phyloP scores from a whole-genome alignment of 306 rosid species.

The Rosa persica region DNA sequence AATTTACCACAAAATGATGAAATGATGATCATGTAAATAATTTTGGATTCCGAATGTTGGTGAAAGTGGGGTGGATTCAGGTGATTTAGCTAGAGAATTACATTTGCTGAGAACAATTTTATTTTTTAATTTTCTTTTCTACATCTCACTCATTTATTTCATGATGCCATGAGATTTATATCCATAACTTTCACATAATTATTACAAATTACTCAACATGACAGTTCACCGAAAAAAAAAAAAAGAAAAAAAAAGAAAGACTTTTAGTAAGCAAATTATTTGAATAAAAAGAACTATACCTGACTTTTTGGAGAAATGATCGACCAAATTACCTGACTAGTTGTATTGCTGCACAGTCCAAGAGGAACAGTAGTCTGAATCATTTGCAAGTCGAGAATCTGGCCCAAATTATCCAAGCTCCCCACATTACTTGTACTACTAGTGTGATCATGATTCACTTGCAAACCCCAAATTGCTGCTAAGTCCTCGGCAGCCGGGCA shows the following conservation, averaged over 20 bases:
- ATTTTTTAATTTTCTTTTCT: too few relatives aligned
- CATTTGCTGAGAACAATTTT: too few relatives aligned
- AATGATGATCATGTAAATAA: too few relatives aligned
- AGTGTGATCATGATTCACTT: conserved; percentile 14
- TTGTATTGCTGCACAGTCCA: background rate
- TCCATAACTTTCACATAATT: too few relatives aligned
- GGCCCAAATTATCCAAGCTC: background rate
- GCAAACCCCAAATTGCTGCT: conserved; percentile 69
- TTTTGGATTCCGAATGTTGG: too few relatives aligned
- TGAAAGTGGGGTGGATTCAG: too few relatives aligned
- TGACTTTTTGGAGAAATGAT: background rate
- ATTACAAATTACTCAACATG: too few relatives aligned
- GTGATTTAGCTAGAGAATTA: too few relatives aligned
- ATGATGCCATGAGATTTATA: too few relatives aligned
- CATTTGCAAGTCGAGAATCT: background rate
- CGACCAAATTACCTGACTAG: background rate
- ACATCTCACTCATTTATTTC: too few relatives aligned
- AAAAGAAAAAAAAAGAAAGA: too few relatives aligned
- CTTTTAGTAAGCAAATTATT: background rate
- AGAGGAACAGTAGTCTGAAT: background rate
- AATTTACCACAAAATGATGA: too few relatives aligned
- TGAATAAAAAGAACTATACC: background rate
- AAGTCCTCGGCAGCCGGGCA: conserved; percentile 75
- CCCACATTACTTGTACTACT: background rate
- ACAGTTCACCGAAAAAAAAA: background rate